Conservation (phyloP, 2,329 filamentous ascomycete species). For the Oidium heveae region DNA sequence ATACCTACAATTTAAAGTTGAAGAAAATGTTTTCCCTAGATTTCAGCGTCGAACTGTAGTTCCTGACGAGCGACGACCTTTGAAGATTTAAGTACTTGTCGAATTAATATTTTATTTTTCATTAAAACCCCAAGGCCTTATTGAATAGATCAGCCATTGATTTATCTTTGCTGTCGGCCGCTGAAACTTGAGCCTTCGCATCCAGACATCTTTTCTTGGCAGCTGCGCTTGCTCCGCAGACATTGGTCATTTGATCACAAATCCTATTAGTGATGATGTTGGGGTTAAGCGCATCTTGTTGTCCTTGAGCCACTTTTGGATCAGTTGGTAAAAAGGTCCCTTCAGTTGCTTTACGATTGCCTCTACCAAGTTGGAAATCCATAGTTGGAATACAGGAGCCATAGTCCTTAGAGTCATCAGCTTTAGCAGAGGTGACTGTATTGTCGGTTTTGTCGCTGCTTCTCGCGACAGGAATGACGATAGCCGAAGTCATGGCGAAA, state of each 20-base stretch:
- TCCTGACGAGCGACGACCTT: too few species aligned
- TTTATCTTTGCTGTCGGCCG: conserved; percentile 22
- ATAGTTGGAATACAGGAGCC: conserved; percentile 24
- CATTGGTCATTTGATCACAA: conserved; percentile 42
- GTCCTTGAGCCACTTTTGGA: conserved; percentile 29
- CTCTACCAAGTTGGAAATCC: conserved; percentile 29
- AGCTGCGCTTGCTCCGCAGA: conserved; percentile 34
- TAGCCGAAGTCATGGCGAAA: too few species aligned
- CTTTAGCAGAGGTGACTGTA: neutral
- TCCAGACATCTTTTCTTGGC: conserved; percentile 17
- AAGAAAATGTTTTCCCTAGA: too few species aligned
- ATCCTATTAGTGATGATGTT: conserved; percentile 51
- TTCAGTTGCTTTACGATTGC: conserved; percentile 26
- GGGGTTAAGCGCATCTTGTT: conserved; percentile 44
- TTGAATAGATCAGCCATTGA: conserved; percentile 22
- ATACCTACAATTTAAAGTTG: too few species aligned
- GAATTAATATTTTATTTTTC: too few species aligned
- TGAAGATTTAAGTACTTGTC: too few species aligned
- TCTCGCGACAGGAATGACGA: too few species aligned
- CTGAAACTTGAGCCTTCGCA: conserved; percentile 26
- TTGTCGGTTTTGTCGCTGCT: too few species aligned
- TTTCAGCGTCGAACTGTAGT: too few species aligned
- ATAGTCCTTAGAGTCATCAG: conserved; percentile 13
- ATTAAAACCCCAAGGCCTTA: conserved; percentile 15
- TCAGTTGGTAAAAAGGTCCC: conserved; percentile 45